Conservation (phyloP, 345 rosid genomes). For the Populus euphratica region DNA sequence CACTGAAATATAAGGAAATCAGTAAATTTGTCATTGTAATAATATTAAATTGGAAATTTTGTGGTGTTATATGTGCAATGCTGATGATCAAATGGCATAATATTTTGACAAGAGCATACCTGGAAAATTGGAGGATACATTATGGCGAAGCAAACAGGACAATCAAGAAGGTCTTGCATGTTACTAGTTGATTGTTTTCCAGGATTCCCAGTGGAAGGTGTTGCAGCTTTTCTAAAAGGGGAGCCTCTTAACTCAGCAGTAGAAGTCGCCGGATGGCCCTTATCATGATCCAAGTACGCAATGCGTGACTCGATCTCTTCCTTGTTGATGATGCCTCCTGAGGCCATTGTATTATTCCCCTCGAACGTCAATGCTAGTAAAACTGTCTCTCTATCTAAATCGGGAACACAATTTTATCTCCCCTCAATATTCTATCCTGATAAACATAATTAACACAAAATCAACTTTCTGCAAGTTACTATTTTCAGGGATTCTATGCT, state of each 20-base stretch:
- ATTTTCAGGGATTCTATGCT: neutral
- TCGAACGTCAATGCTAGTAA: slow-evolving; percentile 12
- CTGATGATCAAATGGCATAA: neutral
- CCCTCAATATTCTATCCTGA: slow-evolving; percentile 10
- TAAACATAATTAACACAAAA: neutral
- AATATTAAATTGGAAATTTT: neutral
- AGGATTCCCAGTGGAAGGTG: slow-evolving; percentile 41
- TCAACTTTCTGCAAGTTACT: neutral
- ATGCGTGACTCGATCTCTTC: slow-evolving; percentile 49
- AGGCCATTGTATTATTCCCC: slow-evolving; percentile 37
- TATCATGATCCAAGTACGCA: slow-evolving; percentile 41
- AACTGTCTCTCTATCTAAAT: slow-evolving; percentile 7
- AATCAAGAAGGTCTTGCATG: slow-evolving; percentile 78
- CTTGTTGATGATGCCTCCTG: slow-evolving; percentile 52
- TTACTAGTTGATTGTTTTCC: slow-evolving; percentile 52
- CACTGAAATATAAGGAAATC: slow-evolving; percentile 43
- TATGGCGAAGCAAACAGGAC: slow-evolving; percentile 66
- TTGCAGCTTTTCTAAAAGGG: slow-evolving; percentile 40
- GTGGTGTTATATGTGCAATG: neutral
- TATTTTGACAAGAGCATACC: slow-evolving; percentile 34
- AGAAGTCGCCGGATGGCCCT: slow-evolving; percentile 41
- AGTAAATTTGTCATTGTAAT: neutral
- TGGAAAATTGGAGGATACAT: slow-evolving; percentile 90
- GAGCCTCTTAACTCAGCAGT: slow-evolving; percentile 41
- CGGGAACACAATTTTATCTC: neutral